A percentile compares a stretch with the other conserved stretches of the same genome.
Conservation (phyloP, 2,329 filamentous ascomycete species). For the Claviceps lovelessii region DNA sequence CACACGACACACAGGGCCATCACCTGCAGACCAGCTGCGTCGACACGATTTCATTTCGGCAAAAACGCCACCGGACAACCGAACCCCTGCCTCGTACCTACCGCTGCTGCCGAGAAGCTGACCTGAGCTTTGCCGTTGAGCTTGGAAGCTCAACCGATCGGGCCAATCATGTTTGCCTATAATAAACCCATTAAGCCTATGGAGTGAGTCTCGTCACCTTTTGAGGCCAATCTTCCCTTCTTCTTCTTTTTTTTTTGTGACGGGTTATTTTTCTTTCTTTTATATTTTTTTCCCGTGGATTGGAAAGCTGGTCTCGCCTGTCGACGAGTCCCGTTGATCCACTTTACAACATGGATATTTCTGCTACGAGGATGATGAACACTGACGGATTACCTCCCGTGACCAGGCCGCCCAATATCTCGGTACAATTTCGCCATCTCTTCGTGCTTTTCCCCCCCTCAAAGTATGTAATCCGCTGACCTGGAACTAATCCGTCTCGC, state of each 20-base stretch:
- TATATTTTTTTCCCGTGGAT: not conserved
- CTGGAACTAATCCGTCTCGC: not conserved
- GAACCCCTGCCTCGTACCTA: not conserved
- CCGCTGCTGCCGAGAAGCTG: not conserved
- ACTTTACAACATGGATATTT: slow-evolving; percentile 2
- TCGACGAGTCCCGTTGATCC: not conserved
- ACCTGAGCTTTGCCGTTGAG: slow-evolving; percentile 1
- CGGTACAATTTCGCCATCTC: slow-evolving; percentile 12
- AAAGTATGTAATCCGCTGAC: not conserved
- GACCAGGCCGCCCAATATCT: slow-evolving; percentile 21
- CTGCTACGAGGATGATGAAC: slow-evolving; percentile 6
- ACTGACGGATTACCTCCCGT: slow-evolving; percentile 11
- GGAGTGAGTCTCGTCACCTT: slow-evolving; percentile 18
- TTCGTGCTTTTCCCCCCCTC: no score
- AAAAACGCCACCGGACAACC: slow-evolving; percentile 1
- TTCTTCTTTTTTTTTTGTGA: not conserved
- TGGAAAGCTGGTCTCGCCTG: not conserved
- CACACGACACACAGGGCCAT: not conserved
- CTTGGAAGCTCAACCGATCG: slow-evolving; percentile 2
- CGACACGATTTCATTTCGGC: not conserved
- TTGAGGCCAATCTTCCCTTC: not conserved
- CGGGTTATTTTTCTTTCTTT: not conserved
- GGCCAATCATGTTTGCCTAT: slow-evolving; percentile 19
- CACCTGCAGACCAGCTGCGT: not conserved
- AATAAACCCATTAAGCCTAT: slow-evolving; percentile 24